A percentile compares a stretch with the other conserved stretches of the same genome.
These are phyloP conservation scores for Chytriomyces confervae DNA, from an alignment of 192 early-diverging fungal species.

Conservation along the genomic window DNA sequence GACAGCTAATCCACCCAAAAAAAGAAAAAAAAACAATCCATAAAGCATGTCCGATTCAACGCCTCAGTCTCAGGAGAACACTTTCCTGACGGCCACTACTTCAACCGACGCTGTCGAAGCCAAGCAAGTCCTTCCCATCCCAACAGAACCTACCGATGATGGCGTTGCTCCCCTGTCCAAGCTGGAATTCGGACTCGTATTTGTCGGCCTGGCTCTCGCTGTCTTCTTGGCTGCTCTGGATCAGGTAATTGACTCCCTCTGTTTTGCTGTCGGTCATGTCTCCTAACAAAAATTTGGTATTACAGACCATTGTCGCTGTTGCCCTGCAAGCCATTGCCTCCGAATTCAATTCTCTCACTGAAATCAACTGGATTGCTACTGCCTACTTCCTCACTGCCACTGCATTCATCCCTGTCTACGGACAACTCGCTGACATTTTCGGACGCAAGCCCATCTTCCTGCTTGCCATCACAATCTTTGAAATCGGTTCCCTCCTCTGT, in stretches of 20 bases:
- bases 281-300: not conserved
- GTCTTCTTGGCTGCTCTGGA: conserved; percentile 52
- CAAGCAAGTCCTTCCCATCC: not conserved
- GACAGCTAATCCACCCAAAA: not conserved
- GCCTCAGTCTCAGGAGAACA: not conserved
- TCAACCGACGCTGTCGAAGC: not conserved
- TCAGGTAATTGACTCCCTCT: not conserved
- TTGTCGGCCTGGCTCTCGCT: conserved; percentile 38
- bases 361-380: conserved; percentile 51
- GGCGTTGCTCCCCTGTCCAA: not conserved
- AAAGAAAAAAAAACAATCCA: not conserved
- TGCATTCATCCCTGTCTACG: conserved; percentile 76
- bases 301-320: conserved; percentile 49
- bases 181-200: conserved; percentile 31
- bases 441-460: conserved; percentile 79
- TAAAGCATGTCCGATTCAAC: not conserved
- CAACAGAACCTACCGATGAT: not conserved
- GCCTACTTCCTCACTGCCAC: conserved; percentile 49
- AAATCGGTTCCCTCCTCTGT: conserved; percentile 77
- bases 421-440: conserved; percentile 88
- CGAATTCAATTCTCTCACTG: conserved; percentile 41
- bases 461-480: conserved; percentile 73
- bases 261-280: not conserved
- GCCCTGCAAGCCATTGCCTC: conserved; percentile 43
- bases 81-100: not conserved